Conservation (phyloP, 768 basidiomycete species). For the Sporobolomyces phaffii region DNA sequence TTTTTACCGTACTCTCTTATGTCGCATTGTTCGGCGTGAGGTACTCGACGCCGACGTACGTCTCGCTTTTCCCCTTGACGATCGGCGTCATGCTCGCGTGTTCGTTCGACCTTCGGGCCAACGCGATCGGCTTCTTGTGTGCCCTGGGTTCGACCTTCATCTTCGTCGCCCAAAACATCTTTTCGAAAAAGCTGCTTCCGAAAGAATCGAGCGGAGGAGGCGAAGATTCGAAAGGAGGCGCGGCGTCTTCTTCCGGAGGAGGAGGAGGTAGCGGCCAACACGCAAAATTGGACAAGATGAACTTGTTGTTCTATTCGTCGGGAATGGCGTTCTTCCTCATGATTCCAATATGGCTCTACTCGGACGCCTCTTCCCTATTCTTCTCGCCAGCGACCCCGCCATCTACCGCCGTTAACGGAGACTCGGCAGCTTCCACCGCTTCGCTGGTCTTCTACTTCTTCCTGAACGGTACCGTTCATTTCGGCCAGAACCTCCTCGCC, state of each 20-base stretch:
- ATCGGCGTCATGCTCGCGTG: conserved; percentile 96
- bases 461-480: conserved; percentile 92
- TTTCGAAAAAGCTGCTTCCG: conserved; percentile 98
- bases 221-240: conserved; percentile 44
- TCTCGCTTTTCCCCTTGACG: conserved; percentile 84
- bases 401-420: neutral
- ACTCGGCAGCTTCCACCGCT: conserved; percentile 50
- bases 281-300: conserved; percentile 90
- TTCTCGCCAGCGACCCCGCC: conserved; percentile 18
- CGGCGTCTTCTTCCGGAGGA: neutral
- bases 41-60: conserved; percentile 83
- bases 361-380: conserved; percentile 69
- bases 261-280: conserved; percentile 14
- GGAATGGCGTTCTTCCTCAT: conserved; percentile 89
- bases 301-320: conserved; percentile 88
- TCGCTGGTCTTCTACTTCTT: conserved; percentile 75
- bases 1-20: conserved; percentile 95
- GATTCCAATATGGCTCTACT: conserved; percentile 91
- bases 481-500: conserved; percentile 93
- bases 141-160: conserved; percentile 95
- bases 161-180: conserved; percentile 96
- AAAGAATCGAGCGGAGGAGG: conserved; percentile 46
- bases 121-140: conserved; percentile 82
- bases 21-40: conserved; percentile 86
- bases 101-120: conserved; percentile 83